These are phyloP conservation scores for Talaromyces sp. DNA, from an alignment of 2,329 filamentous ascomycete genomes.

Conservation along the genomic window DNA sequence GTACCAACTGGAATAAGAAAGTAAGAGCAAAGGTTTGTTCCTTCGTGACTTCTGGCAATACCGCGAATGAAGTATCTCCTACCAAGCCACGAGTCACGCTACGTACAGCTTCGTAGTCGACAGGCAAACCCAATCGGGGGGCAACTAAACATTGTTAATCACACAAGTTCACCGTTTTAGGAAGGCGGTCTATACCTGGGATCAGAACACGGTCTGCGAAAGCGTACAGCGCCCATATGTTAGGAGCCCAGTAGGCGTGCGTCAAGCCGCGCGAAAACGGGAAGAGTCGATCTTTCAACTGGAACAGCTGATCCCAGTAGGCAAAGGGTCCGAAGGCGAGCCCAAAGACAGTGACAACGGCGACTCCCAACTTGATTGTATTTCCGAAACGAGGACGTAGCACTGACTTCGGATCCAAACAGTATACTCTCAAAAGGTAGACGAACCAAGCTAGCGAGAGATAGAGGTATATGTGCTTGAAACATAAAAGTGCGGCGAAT, in stretches of 20 bases:
- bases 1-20: conserved; percentile 70
- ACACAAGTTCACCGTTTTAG: background rate
- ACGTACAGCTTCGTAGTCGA: conserved; percentile 71
- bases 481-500: conserved; percentile 81
- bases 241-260: conserved; percentile 98
- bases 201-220: conserved; percentile 83
- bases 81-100: conserved; percentile 92
- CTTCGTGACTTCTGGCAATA: conserved; percentile 81
- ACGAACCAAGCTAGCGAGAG: conserved; percentile 94
- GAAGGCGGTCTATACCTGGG: conserved; percentile 54
- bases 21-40: conserved; percentile 77
- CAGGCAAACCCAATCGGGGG: conserved; percentile 69
- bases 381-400: conserved; percentile 75
- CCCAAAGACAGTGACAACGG: conserved; percentile 67
- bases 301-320: conserved; percentile 73
- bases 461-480: conserved; percentile 98
- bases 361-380: conserved; percentile 73
- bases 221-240: conserved; percentile 95
- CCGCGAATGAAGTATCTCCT: conserved; percentile 89
- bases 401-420: conserved; percentile 71
- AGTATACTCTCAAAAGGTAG: conserved; percentile 84
- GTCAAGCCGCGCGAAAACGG: conserved; percentile 91
- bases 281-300: conserved; percentile 80
- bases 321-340: conserved; percentile 88
- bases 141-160: conserved; percentile 57